A percentile compares a stretch with the other conserved stretches of the same genome.
Conservation (phyloP, 2,329 filamentous ascomycete genomes). For the Aspergillus aculeatinus region DNA sequence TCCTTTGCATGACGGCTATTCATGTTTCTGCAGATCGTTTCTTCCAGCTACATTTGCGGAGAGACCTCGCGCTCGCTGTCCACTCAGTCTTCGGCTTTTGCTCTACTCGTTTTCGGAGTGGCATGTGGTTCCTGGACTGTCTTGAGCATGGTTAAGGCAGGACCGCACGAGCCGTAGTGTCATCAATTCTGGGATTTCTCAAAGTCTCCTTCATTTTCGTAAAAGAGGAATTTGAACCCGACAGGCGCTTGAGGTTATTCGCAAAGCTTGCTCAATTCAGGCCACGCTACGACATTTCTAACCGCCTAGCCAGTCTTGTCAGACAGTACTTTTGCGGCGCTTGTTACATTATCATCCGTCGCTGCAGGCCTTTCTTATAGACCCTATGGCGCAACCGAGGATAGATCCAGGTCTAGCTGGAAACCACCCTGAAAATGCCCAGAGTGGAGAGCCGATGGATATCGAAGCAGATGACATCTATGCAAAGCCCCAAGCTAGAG, state of each 20-base stretch:
- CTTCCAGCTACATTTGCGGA: background rate
- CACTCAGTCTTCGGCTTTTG: background rate
- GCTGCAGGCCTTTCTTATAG: background rate
- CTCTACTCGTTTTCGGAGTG: slow-evolving; percentile 7
- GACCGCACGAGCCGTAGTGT: background rate
- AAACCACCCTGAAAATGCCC: slow-evolving; percentile 2
- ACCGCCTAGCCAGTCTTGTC: background rate
- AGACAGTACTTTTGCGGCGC: background rate
- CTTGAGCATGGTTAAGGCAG: slow-evolving; percentile 13
- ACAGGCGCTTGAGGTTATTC: background rate
- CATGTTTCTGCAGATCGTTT: background rate
- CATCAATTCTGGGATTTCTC: background rate
- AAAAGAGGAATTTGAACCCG: too few relatives aligned
- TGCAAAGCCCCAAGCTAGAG: slow-evolving; percentile 45
- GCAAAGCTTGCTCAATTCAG: background rate
- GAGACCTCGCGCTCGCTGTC: background rate
- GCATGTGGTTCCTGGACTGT: slow-evolving; percentile 6
- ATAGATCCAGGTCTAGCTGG: slow-evolving; percentile 1
- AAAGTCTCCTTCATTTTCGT: background rate
- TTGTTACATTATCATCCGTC: background rate
- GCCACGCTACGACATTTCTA: background rate
- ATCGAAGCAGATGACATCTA: slow-evolving; percentile 11
- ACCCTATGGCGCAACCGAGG: slow-evolving; percentile 13
- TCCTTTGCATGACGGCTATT: background rate
- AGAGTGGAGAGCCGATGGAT: slow-evolving; percentile 16